A percentile compares a stretch with the other conserved stretches of the same genome.
These are phyloP conservation scores for Solanum gracilifrons DNA, from an alignment of 257 asterid species.

Conservation along the genomic window DNA sequence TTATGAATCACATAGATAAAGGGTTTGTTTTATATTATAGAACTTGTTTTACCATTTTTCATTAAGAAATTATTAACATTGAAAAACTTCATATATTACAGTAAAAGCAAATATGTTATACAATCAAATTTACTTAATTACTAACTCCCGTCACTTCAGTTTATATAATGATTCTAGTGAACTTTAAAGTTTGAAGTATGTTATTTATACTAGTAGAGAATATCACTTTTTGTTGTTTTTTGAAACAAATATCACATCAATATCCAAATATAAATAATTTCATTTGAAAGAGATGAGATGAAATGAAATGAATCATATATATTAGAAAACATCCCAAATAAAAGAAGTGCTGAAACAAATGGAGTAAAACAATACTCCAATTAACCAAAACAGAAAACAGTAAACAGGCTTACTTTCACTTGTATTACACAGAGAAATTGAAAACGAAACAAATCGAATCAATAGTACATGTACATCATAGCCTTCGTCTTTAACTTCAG, in stretches of 20 bases:
- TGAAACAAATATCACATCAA: no score
- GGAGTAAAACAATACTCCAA: neutral
- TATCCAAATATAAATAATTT: no score
- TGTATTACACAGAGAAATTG: neutral
- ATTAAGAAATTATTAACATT: neutral
- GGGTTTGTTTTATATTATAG: neutral
- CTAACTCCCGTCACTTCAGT: no score
- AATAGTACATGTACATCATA: no score
- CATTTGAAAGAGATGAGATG: no score
- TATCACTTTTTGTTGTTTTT: no score
- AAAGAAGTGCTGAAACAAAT: neutral
- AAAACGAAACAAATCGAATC: neutral
- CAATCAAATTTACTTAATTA: no score
- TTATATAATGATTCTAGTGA: no score
- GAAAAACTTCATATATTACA: neutral
- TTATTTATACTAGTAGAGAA: no score
- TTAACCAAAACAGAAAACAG: neutral
- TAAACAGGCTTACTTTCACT: neutral
- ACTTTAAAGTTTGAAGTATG: no score
- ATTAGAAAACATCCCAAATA: neutral
- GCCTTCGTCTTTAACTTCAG: neutral
- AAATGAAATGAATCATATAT: no score
- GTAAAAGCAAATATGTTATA: no score
- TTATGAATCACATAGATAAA: neutral
- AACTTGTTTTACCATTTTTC: neutral